Percentiles rank a stretch among this genome's conserved stretches.
phyloP scores from a whole-genome alignment of 345 rosid genomes.

The Eucalyptus erythrocorys region DNA sequence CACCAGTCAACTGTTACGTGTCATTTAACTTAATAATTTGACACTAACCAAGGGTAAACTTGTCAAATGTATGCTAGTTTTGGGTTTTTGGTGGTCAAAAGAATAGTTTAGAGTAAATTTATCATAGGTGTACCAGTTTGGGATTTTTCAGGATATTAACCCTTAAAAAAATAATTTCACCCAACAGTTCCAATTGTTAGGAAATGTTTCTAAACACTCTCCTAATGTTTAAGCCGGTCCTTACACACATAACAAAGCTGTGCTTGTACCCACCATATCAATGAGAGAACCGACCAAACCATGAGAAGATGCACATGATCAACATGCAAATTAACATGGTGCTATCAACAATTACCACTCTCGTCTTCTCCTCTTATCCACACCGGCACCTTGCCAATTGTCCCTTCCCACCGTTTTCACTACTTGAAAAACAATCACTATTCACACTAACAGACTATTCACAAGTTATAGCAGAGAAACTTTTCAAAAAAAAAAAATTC shows the following conservation, averaged over 20 bases:
- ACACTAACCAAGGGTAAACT: too few relatives aligned
- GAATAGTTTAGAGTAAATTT: too few relatives aligned
- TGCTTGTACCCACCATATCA: background rate
- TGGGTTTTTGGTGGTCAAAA: too few relatives aligned
- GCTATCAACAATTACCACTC: background rate
- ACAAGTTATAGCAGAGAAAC: background rate
- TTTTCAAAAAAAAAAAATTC: background rate
- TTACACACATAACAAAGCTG: background rate
- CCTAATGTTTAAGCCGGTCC: background rate
- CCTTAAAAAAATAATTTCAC: too few relatives aligned
- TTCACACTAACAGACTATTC: background rate
- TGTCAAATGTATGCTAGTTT: too few relatives aligned
- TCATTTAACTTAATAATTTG: too few relatives aligned
- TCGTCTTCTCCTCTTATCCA: background rate
- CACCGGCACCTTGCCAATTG: background rate
- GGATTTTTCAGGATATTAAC: too few relatives aligned
- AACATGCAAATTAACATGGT: background rate
- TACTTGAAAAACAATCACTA: background rate
- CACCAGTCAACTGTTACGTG: too few relatives aligned
- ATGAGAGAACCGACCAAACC: background rate
- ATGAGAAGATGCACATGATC: background rate
- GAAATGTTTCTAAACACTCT: background rate
- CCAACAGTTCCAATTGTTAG: background rate
- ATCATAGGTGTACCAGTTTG: too few relatives aligned
- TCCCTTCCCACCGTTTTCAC: background rate